Conservation (phyloP, 2,329 filamentous ascomycete species). For the Triangularia setosa region DNA sequence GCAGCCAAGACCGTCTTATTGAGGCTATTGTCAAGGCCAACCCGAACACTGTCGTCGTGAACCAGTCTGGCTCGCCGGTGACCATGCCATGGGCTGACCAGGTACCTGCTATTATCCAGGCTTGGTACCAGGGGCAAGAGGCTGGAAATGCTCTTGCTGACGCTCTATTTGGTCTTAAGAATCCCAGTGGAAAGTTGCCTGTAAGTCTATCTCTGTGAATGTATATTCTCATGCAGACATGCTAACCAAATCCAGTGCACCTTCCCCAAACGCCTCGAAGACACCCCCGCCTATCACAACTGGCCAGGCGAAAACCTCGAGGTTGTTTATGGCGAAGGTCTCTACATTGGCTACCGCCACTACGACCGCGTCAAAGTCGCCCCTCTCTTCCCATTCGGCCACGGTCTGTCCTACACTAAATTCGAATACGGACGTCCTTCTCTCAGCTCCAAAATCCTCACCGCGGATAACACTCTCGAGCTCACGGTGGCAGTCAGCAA, state of each 20-base stretch:
- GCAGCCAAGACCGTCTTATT: conserved; percentile 59
- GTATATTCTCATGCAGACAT: neutral
- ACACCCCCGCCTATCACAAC: conserved; percentile 68
- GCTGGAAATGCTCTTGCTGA: conserved; percentile 65
- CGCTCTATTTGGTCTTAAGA: conserved; percentile 59
- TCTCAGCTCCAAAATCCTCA: conserved; percentile 41
- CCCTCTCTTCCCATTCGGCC: conserved; percentile 68
- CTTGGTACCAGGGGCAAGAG: conserved; percentile 69
- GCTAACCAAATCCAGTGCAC: conserved; percentile 44
- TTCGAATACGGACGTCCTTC: conserved; percentile 61
- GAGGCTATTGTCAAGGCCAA: conserved; percentile 60
- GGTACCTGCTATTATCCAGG: conserved; percentile 64
- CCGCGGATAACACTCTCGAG: conserved; percentile 39
- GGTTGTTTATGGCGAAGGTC: conserved; percentile 67
- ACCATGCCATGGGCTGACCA: conserved; percentile 66
- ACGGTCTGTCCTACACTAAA: conserved; percentile 68
- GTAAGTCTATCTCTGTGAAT: conserved; percentile 32
- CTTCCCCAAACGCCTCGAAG: conserved; percentile 60
- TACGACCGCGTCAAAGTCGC: conserved; percentile 60
- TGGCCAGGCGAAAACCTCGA: conserved; percentile 68
- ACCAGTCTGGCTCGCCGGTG: conserved; percentile 65
- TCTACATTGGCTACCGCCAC: conserved; percentile 70
- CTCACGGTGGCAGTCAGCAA: conserved; percentile 50
- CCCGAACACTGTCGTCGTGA: conserved; percentile 63
- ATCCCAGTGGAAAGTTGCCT: conserved; percentile 65